Base-by-base conservation (phyloP, 371 early-diverging fungal genomes). In the Actinomucor elegans region DNA sequence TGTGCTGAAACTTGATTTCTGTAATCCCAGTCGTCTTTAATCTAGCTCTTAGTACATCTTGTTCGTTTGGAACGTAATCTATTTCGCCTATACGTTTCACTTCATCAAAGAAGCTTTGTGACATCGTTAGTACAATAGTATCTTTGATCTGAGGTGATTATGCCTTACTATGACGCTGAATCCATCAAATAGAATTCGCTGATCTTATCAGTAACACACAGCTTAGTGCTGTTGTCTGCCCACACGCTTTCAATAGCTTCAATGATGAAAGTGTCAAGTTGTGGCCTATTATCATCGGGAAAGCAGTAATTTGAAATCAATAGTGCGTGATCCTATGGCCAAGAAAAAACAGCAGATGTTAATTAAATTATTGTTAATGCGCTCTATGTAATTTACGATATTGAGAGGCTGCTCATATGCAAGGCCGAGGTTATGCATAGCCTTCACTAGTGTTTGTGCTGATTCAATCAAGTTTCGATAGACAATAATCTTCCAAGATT, bases 161-260 rank as follows among this genome's bases (percentile, higher is more conserved):
- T 12, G 11, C 53, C 65, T 57, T 76, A 92, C 89, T 91, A 88
- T 9, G 83, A 71, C 11, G 91, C 89, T n/a, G 89, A 91, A 61
- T 94, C 94, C 77, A 89, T 84, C 4, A 94, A 55, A 60, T 92
- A 90, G 59, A 85, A 92, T 55, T 89, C 89, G 37, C 80, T 83
- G 21, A 57, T 53, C 42, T 80, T 73, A 26, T 84, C 74, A n/a
- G 78, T 71, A 52, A 89, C 66, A 36, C 81, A 66, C 4, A 57
- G 65, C 9, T 76, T 63, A 2, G 85, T 75, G 12, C 73, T 79
- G 4, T 75, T 67, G 66, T 94, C 92, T 38, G 72, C 48, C 86
- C 88, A 92, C 17, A 92, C 54, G 5, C 71, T 70, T 24, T 77
- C 64, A 34, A 92, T 82, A 0, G 87, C 89, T 14, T 66, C 66